Evolutionary conservation across 2,329 filamentous ascomycete genomes (phyloP).

Genomic region (Zelopaecilomyces penicillatus): DNA sequence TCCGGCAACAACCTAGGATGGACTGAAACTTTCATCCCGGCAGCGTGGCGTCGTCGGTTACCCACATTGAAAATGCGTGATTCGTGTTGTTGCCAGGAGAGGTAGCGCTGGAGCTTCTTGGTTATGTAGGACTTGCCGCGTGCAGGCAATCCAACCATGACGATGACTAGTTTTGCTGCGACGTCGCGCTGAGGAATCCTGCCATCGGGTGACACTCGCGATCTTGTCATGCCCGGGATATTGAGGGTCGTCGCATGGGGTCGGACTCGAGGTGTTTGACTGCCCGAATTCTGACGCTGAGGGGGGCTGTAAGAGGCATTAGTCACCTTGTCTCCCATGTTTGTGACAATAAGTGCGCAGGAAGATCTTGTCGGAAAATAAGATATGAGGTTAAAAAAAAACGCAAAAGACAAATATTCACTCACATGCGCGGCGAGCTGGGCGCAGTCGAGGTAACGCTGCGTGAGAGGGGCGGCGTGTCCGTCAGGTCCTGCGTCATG

Average conservation of each 20-base stretch:
- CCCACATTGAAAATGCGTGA: constrained; percentile 97
- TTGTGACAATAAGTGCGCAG: background rate
- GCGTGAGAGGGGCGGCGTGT: constrained; percentile 47
- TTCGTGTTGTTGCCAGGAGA: constrained; percentile 96
- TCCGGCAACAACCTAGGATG: constrained; percentile 25
- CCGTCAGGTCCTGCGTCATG: constrained; percentile 36
- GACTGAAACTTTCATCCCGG: constrained; percentile 42
- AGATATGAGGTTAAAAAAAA: background rate
- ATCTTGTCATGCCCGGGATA: constrained; percentile 92
- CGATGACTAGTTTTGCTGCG: constrained; percentile 89
- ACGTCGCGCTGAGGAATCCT: constrained; percentile 90
- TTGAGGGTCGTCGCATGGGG: constrained; percentile 89
- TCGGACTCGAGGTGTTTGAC: constrained; percentile 67
- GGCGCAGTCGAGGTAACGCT: constrained; percentile 52
- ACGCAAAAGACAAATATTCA: constrained; percentile 7
- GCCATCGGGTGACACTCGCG: constrained; percentile 90
- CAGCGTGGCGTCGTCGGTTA: constrained; percentile 74
- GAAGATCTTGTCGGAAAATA: background rate
- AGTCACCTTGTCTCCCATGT: background rate
- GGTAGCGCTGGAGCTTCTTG: constrained; percentile 90
- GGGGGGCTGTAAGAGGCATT: constrained; percentile 44
- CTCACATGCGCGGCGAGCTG: constrained; percentile 51
- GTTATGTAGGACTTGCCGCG: constrained; percentile 98
- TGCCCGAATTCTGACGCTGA: constrained; percentile 64
- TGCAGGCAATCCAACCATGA: constrained; percentile 95